Conservation (phyloP, 1,284 basidiomycete genomes). For the Puccinia polysora region DNA sequence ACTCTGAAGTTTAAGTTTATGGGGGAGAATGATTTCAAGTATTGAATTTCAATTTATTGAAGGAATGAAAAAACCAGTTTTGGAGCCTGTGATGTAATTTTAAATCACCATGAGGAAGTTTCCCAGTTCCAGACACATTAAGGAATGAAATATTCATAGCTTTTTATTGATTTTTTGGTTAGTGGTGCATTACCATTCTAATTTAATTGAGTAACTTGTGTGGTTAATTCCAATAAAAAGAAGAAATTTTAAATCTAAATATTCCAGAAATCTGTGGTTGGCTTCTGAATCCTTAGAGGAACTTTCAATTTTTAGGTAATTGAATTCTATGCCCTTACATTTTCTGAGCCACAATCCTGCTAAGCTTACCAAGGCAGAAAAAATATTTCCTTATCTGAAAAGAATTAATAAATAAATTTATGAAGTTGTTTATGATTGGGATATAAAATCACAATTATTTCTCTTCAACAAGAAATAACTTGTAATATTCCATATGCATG, state of each 20-base stretch:
- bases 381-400: conserved; percentile 60
- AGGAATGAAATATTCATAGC: conserved; percentile 60
- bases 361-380: conserved; percentile 61
- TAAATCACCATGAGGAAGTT: conserved; percentile 50
- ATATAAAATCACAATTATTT: conserved; percentile 64
- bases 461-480: conserved; percentile 65
- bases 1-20: conserved; percentile 56
- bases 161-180: conserved; percentile 60
- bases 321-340: conserved; percentile 58
- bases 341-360: conserved; percentile 59
- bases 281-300: conserved; percentile 60
- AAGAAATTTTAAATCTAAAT: conserved; percentile 63
- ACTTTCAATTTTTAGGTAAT: conserved; percentile 59
- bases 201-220: conserved; percentile 62
- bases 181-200: conserved; percentile 60
- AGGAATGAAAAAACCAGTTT: too few species aligned
- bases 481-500: conserved; percentile 63
- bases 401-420: too few species aligned
- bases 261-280: conserved; percentile 59
- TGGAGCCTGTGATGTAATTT: conserved; percentile 51
- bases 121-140: conserved; percentile 54
- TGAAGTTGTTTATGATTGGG: conserved; percentile 62
- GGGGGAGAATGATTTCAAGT: conserved; percentile 60
- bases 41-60: conserved; percentile 58
- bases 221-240: conserved; percentile 65